Percentiles rank a stretch among this genome's conserved stretches.
These are phyloP conservation scores for Chlorella variabilis DNA, from an alignment of 163 green algal genomes.

Conservation along the genomic window DNA sequence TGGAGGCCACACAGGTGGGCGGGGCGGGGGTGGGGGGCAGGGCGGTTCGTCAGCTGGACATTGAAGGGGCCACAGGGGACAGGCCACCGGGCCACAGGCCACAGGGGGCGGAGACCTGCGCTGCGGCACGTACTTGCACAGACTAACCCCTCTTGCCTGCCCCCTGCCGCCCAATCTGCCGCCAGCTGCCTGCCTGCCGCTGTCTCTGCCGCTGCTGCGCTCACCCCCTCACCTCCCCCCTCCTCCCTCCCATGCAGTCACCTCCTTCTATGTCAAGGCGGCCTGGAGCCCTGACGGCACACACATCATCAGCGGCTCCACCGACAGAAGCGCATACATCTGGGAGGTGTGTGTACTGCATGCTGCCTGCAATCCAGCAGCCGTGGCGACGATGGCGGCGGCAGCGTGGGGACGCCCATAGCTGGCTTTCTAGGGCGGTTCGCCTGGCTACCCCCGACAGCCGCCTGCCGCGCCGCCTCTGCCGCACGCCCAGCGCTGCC, in stretches of 20 bases:
- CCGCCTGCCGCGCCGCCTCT: background rate
- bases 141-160: background rate
- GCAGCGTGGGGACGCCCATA: no score
- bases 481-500: background rate
- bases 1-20: constrained; percentile 56
- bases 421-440: no score
- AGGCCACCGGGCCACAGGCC: no score
- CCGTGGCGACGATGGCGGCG: no score
- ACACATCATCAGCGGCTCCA: constrained; percentile 71
- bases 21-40: no score
- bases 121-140: no score
- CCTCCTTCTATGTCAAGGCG: constrained; percentile 81
- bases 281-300: constrained; percentile 70
- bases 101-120: no score
- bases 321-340: constrained; percentile 65
- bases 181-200: background rate
- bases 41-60: no score
- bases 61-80: no score
- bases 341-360: constrained; percentile 56
- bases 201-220: background rate
- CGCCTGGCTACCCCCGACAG: no score
- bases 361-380: no score
- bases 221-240: no score
- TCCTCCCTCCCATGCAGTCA: background rate
- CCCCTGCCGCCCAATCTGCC: background rate